phyloP scores from a whole-genome alignment of 139 green algal species.

The Closterium sp. region DNA sequence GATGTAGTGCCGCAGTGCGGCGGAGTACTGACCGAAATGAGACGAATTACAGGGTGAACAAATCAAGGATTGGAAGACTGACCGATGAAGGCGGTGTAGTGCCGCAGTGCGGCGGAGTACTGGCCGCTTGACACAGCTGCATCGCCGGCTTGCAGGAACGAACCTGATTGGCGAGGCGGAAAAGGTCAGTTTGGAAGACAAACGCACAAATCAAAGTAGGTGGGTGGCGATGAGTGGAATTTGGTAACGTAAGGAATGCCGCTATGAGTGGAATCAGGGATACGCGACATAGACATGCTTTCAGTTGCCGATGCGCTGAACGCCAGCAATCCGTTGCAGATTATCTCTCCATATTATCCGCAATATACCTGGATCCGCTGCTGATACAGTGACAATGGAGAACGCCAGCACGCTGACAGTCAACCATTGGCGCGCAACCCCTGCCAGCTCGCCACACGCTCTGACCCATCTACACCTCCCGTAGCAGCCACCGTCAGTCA shows the following conservation, averaged over 20 bases:
- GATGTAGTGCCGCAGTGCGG: no score
- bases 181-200: not conserved
- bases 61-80: not conserved
- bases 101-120: not conserved
- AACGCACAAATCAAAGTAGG: not conserved
- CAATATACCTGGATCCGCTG: not conserved
- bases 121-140: not conserved
- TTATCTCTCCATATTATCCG: no score
- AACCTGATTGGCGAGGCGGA: not conserved
- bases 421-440: not conserved
- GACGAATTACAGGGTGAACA: no score
- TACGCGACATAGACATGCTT: not conserved
- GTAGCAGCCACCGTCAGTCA: not conserved
- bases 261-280: not conserved
- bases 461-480: not conserved
- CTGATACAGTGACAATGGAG: not conserved
- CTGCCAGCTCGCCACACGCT: not conserved
- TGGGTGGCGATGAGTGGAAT: not conserved
- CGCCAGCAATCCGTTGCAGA: no score
- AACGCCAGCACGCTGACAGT: not conserved
- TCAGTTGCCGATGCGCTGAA: not conserved
- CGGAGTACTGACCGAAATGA: no score
- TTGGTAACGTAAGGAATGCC: not conserved
- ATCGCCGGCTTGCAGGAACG: not conserved
- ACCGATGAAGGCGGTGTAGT: not conserved